phyloP scores from a whole-genome alignment of 2,329 filamentous ascomycete genomes.

The Fonsecaea monophora region DNA sequence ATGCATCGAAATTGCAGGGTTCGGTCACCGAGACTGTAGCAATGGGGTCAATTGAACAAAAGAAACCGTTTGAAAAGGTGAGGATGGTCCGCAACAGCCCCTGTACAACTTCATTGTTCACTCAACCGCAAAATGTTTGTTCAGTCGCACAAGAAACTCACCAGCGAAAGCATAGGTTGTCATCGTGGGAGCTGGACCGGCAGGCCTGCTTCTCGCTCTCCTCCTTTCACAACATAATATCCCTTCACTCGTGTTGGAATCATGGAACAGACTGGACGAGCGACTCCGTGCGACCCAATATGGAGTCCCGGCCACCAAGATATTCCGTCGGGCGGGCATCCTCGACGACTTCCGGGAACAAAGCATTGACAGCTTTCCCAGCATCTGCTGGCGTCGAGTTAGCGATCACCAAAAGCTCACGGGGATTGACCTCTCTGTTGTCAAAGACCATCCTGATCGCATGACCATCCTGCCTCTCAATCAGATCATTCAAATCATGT shows the following conservation, averaged over 20 bases:
- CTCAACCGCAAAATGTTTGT: not conserved
- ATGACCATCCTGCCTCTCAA: slow-evolving; percentile 32
- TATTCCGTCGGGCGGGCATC: slow-evolving; percentile 64
- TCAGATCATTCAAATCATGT: slow-evolving; percentile 28
- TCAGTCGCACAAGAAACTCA: not conserved
- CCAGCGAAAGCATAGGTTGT: slow-evolving; percentile 18
- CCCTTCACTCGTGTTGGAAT: slow-evolving; percentile 22
- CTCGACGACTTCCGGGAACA: slow-evolving; percentile 56
- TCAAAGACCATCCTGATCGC: slow-evolving; percentile 28
- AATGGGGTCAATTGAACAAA: slow-evolving; percentile 22
- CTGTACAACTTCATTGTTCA: not conserved
- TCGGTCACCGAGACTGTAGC: not conserved
- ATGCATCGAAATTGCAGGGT: not conserved
- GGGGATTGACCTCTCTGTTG: slow-evolving; percentile 25
- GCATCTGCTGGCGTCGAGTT: slow-evolving; percentile 28
- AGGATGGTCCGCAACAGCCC: not conserved
- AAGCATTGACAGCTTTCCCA: slow-evolving; percentile 39
- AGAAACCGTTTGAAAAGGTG: slow-evolving; percentile 26
- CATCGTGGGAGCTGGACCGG: slow-evolving; percentile 46
- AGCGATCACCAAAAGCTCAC: slow-evolving; percentile 24
- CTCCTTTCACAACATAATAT: slow-evolving; percentile 35
- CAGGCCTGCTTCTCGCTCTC: slow-evolving; percentile 43
- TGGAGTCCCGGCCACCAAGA: slow-evolving; percentile 63
- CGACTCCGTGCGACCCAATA: slow-evolving; percentile 65
- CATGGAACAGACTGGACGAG: slow-evolving; percentile 26